Percentiles rank a stretch among this genome's conserved stretches.
Conservation (phyloP, 2,329 filamentous ascomycete genomes). For the Microdochium nivale region DNA sequence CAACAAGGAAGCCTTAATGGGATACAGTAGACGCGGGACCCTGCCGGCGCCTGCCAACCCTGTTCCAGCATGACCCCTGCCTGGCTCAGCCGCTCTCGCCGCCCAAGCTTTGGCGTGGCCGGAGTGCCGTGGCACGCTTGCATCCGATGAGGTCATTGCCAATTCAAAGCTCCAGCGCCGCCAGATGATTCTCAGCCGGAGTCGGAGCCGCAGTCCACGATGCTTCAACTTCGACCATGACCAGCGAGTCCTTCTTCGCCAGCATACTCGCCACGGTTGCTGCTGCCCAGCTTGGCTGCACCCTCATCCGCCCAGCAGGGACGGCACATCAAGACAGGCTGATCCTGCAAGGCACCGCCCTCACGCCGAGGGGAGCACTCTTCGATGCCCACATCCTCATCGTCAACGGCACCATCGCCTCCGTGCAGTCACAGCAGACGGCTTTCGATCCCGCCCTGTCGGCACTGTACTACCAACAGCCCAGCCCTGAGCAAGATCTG, state of each 20-base stretch:
- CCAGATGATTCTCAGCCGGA: too few species aligned
- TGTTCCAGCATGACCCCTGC: too few species aligned
- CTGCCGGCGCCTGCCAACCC: too few species aligned
- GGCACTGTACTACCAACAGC: too few species aligned
- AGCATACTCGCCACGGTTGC: background rate
- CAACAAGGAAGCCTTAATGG: too few species aligned
- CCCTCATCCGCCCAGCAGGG: background rate
- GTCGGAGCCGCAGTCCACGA: too few species aligned
- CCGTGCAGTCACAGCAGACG: conserved; percentile 3
- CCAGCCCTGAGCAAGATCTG: background rate
- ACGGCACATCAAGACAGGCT: conserved; percentile 1
- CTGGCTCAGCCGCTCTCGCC: too few species aligned
- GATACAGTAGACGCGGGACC: too few species aligned
- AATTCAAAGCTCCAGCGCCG: too few species aligned
- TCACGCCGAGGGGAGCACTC: conserved; percentile 20
- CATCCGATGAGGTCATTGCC: too few species aligned
- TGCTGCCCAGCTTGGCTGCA: background rate
- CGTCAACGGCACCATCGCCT: conserved; percentile 13
- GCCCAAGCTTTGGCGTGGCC: too few species aligned
- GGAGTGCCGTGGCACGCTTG: too few species aligned
- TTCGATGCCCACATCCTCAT: conserved; percentile 14
- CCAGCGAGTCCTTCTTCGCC: background rate
- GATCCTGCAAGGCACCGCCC: conserved; percentile 30
- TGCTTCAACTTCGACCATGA: background rate
- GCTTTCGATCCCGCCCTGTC: background rate